Evolutionary conservation across 768 basidiomycete genomes (phyloP).

Genomic region (Stropharia rugosoannulata): DNA sequence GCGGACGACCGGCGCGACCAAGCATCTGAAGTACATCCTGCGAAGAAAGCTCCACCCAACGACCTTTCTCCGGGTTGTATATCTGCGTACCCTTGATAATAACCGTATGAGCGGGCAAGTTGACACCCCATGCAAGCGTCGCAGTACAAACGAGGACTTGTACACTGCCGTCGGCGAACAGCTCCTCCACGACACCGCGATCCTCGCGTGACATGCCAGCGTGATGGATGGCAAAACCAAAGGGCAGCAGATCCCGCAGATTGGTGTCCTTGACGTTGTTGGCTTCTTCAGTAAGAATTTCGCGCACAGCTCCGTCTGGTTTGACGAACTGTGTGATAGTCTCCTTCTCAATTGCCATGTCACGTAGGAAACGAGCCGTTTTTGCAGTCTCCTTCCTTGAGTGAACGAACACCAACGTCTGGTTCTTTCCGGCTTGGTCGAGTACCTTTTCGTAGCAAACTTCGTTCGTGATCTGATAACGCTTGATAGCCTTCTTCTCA

Average conservation of each 20-base stretch:
- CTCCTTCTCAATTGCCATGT: constrained; percentile 95
- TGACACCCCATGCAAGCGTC: constrained; percentile 99
- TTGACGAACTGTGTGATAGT: constrained; percentile 95
- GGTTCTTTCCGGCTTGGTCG: constrained; percentile 85
- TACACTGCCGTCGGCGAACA: constrained; percentile 89
- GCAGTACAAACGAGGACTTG: constrained; percentile 97
- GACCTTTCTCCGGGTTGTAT: constrained; percentile 98
- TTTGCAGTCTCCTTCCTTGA: constrained; percentile 98
- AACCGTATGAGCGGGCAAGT: constrained; percentile 95
- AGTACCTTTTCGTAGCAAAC: constrained; percentile 99
- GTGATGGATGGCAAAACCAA: constrained; percentile 97
- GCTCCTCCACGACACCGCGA: constrained; percentile 87
- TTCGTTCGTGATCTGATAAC: constrained; percentile 97
- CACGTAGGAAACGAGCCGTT: constrained; percentile 91
- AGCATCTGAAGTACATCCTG: constrained; percentile 99
- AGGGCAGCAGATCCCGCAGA: constrained; percentile 87
- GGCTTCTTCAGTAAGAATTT: constrained; percentile 85
- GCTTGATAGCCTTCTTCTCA: constrained; percentile 99
- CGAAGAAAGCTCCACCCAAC: constrained; percentile 93
- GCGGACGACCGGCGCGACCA: constrained; percentile 94
- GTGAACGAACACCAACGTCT: constrained; percentile 95
- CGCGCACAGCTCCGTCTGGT: constrained; percentile 87
- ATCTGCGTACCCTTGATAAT: constrained; percentile 99
- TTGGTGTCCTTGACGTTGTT: constrained; percentile 80
- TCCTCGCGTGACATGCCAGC: constrained; percentile 95